These are phyloP conservation scores for Fusarium sp. DNA, from an alignment of 2,329 filamentous ascomycete species.

Conservation along the genomic window DNA sequence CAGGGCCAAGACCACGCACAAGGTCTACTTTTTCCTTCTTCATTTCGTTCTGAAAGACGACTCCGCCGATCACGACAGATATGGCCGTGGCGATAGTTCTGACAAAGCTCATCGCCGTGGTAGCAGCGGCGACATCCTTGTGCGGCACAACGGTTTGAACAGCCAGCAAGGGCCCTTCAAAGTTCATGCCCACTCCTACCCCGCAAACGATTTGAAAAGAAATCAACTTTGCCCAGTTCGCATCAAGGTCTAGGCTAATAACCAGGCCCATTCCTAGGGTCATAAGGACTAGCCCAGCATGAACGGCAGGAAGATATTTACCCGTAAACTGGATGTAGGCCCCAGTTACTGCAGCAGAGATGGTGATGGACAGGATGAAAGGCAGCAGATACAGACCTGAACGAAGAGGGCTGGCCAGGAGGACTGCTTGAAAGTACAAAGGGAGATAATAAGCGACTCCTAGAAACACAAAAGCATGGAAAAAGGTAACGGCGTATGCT, in stretches of 20 bases:
- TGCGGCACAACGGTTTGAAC: constrained; percentile 74
- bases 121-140: constrained; percentile 74
- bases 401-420: constrained; percentile 71
- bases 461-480: constrained; percentile 72
- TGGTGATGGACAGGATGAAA: constrained; percentile 65
- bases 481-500: constrained; percentile 62
- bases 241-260: constrained; percentile 67
- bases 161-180: constrained; percentile 74
- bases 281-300: constrained; percentile 67
- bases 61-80: constrained; percentile 77
- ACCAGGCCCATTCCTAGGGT: constrained; percentile 72
- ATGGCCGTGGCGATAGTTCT: constrained; percentile 75
- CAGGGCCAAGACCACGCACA: constrained; percentile 60
- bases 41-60: constrained; percentile 81
- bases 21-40: constrained; percentile 62
- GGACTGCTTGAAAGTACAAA: constrained; percentile 79
- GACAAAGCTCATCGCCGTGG: constrained; percentile 73
- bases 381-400: constrained; percentile 75
- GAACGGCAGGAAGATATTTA: constrained; percentile 70
- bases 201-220: constrained; percentile 72
- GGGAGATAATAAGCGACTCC: constrained; percentile 79
- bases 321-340: constrained; percentile 67
- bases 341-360: constrained; percentile 60
- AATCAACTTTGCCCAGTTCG: constrained; percentile 64
- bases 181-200: constrained; percentile 74